phyloP scores from a whole-genome alignment of 495 filamentous ascomycete genomes.

The Hyaloscypha hepaticicola region DNA sequence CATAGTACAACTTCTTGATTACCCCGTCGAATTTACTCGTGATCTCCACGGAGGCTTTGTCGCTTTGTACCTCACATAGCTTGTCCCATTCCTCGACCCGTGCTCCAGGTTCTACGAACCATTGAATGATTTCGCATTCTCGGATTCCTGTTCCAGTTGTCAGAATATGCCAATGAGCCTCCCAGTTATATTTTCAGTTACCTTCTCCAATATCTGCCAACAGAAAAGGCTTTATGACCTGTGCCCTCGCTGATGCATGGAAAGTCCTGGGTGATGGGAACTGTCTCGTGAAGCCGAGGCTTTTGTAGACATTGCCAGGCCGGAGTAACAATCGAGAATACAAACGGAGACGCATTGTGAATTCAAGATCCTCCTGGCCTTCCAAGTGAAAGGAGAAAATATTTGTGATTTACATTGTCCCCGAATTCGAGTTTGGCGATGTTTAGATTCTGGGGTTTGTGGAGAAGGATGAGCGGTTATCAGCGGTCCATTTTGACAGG shows the following conservation, averaged over 20 bases:
- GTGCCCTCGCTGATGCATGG: conserved; percentile 55
- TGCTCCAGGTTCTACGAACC: conserved; percentile 96
- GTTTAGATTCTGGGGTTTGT: conserved; percentile 22
- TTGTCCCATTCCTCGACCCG: conserved; percentile 97
- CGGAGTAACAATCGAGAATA: conserved; percentile 42
- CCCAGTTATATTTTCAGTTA: conserved; percentile 36
- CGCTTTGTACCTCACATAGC: conserved; percentile 95
- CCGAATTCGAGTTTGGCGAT: conserved; percentile 9
- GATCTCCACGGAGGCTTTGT: conserved; percentile 99
- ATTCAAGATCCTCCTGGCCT: conserved; percentile 20
- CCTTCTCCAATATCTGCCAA: conserved; percentile 98
- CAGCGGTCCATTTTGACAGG: conserved; percentile 14
- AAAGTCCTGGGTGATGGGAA: conserved; percentile 44
- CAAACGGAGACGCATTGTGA: conserved; percentile 46
- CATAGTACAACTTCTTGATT: conserved; percentile 94
- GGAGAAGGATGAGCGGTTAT: conserved; percentile 17
- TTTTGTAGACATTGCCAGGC: conserved; percentile 41
- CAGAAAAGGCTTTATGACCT: conserved; percentile 78
- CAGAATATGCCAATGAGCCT: conserved; percentile 5
- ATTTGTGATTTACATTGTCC: conserved; percentile 24
- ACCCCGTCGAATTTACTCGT: conserved; percentile 93
- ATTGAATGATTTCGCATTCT: conserved; percentile 98
- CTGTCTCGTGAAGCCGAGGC: conserved; percentile 33
- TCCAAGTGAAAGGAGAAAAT: conserved; percentile 11
- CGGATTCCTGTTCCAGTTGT: conserved; percentile 69